These are phyloP conservation scores for Butyriboletus loyo DNA, from an alignment of 768 basidiomycete species.

Conservation along the genomic window DNA sequence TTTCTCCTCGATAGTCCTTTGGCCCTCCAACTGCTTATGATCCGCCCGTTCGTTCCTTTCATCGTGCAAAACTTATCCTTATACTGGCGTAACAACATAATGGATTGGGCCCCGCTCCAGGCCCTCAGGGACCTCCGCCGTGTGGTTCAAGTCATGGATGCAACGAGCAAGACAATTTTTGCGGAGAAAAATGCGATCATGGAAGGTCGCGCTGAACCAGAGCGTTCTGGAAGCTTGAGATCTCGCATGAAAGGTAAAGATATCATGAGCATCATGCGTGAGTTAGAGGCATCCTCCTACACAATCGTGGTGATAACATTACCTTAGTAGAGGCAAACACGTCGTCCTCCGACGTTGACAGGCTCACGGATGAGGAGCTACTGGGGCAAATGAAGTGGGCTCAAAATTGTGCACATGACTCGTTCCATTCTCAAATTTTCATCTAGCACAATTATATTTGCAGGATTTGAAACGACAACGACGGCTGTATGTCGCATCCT, in stretches of 20 bases:
- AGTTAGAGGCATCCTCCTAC: constrained; percentile 5
- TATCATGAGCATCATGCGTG: constrained; percentile 41
- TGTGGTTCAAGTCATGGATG: constrained; percentile 31
- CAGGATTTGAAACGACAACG: constrained; percentile 32
- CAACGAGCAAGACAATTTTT: constrained; percentile 26
- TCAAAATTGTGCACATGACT: background rate
- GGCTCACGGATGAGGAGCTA: constrained; percentile 34
- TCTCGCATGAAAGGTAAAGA: constrained; percentile 28
- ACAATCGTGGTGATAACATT: background rate
- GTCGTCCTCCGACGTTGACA: constrained; percentile 28
- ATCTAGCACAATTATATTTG: constrained; percentile 35
- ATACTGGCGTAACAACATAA: constrained; percentile 32
- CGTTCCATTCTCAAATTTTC: background rate
- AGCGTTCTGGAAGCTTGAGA: constrained; percentile 4
- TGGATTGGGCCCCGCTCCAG: constrained; percentile 31
- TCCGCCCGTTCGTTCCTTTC: constrained; percentile 33
- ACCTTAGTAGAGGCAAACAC: constrained; percentile 34
- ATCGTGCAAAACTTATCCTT: constrained; percentile 28
- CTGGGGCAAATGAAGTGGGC: constrained; percentile 39
- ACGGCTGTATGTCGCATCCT: constrained; percentile 33
- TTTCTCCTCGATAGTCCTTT: constrained; percentile 20
- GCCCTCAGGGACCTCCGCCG: constrained; percentile 26
- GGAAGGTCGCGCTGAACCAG: constrained; percentile 9
- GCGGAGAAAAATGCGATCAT: constrained; percentile 27
- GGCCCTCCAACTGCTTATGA: constrained; percentile 23